phyloP scores from a whole-genome alignment of 2,329 filamentous ascomycete species.

The Talaromyces atroroseus region DNA sequence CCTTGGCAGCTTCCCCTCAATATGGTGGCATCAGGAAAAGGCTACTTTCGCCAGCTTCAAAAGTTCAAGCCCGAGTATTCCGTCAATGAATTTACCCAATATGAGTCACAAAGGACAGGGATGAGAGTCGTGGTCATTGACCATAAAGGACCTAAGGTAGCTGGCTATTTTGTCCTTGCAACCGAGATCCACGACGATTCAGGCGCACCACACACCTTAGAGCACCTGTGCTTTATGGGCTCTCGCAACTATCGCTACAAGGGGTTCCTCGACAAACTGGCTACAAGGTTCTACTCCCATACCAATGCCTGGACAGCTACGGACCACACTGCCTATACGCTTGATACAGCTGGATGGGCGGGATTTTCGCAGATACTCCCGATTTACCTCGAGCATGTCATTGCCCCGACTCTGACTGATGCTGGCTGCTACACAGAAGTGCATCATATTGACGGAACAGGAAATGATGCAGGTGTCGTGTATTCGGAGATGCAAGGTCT shows the following conservation, averaged over 20 bases:
- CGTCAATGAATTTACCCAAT: constrained; percentile 81
- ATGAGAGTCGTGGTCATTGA: constrained; percentile 93
- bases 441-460: constrained; percentile 87
- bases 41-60: constrained; percentile 75
- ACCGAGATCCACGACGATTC: constrained; percentile 98
- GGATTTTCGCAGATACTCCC: constrained; percentile 92
- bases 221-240: constrained; percentile 81
- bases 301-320: constrained; percentile 98
- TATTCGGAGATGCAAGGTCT: constrained; percentile 99
- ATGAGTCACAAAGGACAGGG: constrained; percentile 89
- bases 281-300: constrained; percentile 83
- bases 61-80: constrained; percentile 87
- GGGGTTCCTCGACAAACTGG: constrained; percentile 87
- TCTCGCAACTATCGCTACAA: constrained; percentile 93
- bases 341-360: constrained; percentile 94
- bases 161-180: constrained; percentile 89
- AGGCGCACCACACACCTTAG: constrained; percentile 80
- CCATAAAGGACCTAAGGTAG: constrained; percentile 87
- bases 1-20: constrained; percentile 20
- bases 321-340: constrained; percentile 92
- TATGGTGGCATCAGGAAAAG: constrained; percentile 49
- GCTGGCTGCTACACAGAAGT: constrained; percentile 93
- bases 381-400: constrained; percentile 89
- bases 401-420: constrained; percentile 87
- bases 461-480: constrained; percentile 92